Conservation (phyloP, 2,329 filamentous ascomycete species). For the Sporothrix brasiliensis region DNA sequence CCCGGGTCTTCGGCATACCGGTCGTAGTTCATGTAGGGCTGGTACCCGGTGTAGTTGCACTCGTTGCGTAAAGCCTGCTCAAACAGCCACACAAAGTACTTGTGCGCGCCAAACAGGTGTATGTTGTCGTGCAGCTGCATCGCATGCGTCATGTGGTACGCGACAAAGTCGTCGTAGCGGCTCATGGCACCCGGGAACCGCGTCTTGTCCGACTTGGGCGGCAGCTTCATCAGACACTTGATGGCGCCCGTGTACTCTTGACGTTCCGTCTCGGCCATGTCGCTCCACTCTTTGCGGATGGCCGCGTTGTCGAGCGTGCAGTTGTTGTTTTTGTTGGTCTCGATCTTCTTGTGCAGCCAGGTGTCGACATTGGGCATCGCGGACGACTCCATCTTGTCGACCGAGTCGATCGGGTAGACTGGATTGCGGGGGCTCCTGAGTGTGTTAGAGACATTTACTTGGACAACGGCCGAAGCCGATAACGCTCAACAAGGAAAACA, state of each 20-base stretch:
- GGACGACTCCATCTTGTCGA: conserved; percentile 39
- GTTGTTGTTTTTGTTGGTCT: conserved; percentile 38
- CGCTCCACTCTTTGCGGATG: conserved; percentile 41
- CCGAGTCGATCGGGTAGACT: conserved; percentile 39
- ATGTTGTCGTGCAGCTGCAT: conserved; percentile 39
- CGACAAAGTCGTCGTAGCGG: conserved; percentile 43
- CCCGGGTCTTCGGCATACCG: conserved; percentile 52
- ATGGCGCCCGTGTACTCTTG: conserved; percentile 40
- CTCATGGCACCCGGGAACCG: conserved; percentile 39
- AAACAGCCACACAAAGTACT: conserved; percentile 41
- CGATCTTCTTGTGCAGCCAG: conserved; percentile 39
- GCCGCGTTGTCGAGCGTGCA: conserved; percentile 41
- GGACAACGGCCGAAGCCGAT: no score
- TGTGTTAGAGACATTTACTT: neutral
- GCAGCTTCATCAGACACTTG: conserved; percentile 40
- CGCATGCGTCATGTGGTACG: conserved; percentile 42
- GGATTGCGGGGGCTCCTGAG: conserved; percentile 36
- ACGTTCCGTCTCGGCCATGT: conserved; percentile 37
- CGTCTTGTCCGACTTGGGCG: conserved; percentile 36
- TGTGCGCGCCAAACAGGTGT: conserved; percentile 42
- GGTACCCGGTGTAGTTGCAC: conserved; percentile 44
- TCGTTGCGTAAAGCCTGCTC: conserved; percentile 44
- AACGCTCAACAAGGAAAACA: neutral
- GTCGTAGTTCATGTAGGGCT: conserved; percentile 56
- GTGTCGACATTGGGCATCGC: conserved; percentile 40